Evolutionary conservation across 1,139 yeast species (phyloP), one percentile per base, ranked within the genome.

Genomic region (Suhomyces terraborum): DNA sequence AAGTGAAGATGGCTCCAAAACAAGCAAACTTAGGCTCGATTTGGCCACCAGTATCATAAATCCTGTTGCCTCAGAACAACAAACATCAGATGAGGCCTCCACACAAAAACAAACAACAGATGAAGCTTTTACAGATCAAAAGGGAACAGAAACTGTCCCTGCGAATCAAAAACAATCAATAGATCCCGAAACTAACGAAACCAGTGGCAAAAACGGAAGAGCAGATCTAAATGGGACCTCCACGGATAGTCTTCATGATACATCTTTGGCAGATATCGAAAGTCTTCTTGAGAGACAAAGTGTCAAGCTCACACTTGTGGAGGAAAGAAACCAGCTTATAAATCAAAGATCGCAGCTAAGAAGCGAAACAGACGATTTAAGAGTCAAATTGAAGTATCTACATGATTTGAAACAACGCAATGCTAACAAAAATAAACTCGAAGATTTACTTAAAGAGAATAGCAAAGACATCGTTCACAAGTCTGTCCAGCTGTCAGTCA

Each of bases 391-490:
- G 2, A 52, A 56, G 30, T 43, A 42, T 22, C 42, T 62, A 7
- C 50, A 52, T 17, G 56, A 56, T 24, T 38, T 47, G 13, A 49
- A 53, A 37, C 52, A 48, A 20, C 45, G 51, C 19, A 40, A 48
- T 14, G 32, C 40, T 4, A 51, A 52, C 4, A 47, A 59, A 32
- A 35, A 42, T 13, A 56, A 53, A 29, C 31, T 64, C 20, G 55
- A 54, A 18, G 41, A 50, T 2, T 49, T 64, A 10, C 52, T 66
- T n/a, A 54, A 62, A 12, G 56, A 58, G 23, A 65, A 59, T 42
- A 27, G 20, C 14, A 8, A 40, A 8, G 56, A 56, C 24, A 30
- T 29, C 10, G 22, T 27, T 12, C 24, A 21, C 8, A 32, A 32
- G 14, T 8, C 32, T 4, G 13, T 12, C 18, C 12, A 22, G 7